Percentiles rank a stretch among this genome's conserved stretches.
phyloP scores from a whole-genome alignment of 352 stramenopile species.

The Pythium plurisporium region DNA sequence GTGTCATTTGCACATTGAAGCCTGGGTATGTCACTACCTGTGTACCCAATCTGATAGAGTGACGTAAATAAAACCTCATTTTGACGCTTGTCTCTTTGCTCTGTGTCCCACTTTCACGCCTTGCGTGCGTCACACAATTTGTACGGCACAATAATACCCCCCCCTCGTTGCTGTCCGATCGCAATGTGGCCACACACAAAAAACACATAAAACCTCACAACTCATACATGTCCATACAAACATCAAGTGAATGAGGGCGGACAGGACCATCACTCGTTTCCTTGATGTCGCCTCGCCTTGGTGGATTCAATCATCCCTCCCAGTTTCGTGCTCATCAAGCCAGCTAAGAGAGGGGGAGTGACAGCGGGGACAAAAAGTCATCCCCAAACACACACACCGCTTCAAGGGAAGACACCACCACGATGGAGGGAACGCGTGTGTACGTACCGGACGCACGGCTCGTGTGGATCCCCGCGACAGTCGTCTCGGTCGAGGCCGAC shows the following conservation, averaged over 20 bases:
- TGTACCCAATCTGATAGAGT: background rate
- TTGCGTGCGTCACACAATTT: conserved; percentile 1
- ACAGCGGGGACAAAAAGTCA: conserved; percentile 7
- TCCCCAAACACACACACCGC: too few species aligned
- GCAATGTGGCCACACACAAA: background rate
- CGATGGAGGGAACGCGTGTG: conserved; percentile 76
- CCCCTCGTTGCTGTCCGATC: background rate
- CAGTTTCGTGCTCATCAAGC: conserved; percentile 22
- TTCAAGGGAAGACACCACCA: background rate
- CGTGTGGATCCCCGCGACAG: conserved; percentile 77
- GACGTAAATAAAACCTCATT: background rate
- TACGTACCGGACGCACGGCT: conserved; percentile 79
- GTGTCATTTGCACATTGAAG: too few species aligned
- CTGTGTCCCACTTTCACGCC: background rate
- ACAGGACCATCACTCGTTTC: conserved; percentile 21
- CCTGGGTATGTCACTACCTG: background rate
- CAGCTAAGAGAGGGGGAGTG: conserved; percentile 4
- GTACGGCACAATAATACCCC: too few species aligned
- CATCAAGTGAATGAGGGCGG: background rate
- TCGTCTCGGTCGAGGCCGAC: conserved; percentile 52
- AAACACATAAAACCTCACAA: background rate
- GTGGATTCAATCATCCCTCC: conserved; percentile 4
- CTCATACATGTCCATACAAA: background rate
- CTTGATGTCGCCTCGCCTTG: conserved; percentile 6
- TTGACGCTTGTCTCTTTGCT: background rate